Percentiles rank a stretch among this genome's conserved stretches.
phyloP scores from a whole-genome alignment of 2,329 filamentous ascomycete species.

The Cucurbitaria berberidis region DNA sequence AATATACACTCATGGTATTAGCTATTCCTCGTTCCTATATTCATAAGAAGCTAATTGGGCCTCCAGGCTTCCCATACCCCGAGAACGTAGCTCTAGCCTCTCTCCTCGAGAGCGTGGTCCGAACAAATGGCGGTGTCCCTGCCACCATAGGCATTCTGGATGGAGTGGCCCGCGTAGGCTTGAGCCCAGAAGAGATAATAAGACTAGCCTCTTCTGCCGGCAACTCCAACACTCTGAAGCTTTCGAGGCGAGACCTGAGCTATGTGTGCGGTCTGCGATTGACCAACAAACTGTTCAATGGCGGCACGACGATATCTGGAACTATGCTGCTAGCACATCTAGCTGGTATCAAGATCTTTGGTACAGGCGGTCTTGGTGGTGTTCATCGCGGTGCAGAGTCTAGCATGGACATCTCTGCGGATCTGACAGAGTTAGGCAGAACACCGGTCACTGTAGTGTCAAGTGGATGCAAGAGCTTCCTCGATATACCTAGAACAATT shows the following conservation, averaged over 20 bases:
- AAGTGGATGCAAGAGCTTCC: slow-evolving; percentile 93
- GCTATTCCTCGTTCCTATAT: neutral
- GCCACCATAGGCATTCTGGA: slow-evolving; percentile 90
- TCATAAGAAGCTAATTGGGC: slow-evolving; percentile 9
- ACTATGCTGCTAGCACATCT: slow-evolving; percentile 89
- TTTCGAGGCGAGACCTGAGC: slow-evolving; percentile 85
- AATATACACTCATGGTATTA: slow-evolving; percentile 89
- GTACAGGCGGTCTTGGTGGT: slow-evolving; percentile 91
- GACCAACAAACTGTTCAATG: slow-evolving; percentile 73
- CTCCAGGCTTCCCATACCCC: slow-evolving; percentile 70
- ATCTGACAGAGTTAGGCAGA: slow-evolving; percentile 89
- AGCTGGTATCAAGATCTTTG: slow-evolving; percentile 90
- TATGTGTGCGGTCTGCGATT: slow-evolving; percentile 77
- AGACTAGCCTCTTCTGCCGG: slow-evolving; percentile 70
- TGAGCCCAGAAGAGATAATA: slow-evolving; percentile 73
- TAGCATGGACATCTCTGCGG: slow-evolving; percentile 92
- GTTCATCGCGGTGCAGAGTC: slow-evolving; percentile 88
- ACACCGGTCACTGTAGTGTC: slow-evolving; percentile 88
- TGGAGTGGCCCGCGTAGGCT: slow-evolving; percentile 81
- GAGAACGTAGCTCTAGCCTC: slow-evolving; percentile 78
- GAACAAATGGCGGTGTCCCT: slow-evolving; percentile 76
- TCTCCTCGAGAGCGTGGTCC: slow-evolving; percentile 80
- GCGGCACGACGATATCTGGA: slow-evolving; percentile 90
- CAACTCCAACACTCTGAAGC: slow-evolving; percentile 74
- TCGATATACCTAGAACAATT: slow-evolving; percentile 88